Percentiles rank a stretch among this genome's conserved stretches.
These are phyloP conservation scores for Neoscytalidium dimidiatum DNA, from an alignment of 2,329 filamentous ascomycete species.

Conservation along the genomic window DNA sequence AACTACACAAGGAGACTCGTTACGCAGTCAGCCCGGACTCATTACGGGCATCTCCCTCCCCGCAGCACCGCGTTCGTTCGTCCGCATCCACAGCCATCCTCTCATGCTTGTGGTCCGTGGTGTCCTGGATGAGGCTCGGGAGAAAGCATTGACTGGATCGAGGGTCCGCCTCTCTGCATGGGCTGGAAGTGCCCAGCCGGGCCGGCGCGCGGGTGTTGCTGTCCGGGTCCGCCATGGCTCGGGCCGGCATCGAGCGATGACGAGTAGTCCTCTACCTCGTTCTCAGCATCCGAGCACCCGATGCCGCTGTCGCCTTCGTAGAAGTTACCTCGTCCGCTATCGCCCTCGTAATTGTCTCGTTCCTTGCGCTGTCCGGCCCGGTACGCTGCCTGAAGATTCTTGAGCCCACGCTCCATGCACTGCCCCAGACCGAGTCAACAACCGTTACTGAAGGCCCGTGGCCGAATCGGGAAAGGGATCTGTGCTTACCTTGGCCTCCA, in stretches of 20 bases:
- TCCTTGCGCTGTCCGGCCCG: slow-evolving; percentile 68
- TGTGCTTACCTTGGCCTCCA: slow-evolving; percentile 78
- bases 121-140: slow-evolving; percentile 20
- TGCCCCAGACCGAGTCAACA: slow-evolving; percentile 36
- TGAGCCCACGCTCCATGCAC: slow-evolving; percentile 83
- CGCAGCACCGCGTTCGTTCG: not conserved
- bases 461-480: slow-evolving; percentile 36
- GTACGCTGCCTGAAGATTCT: slow-evolving; percentile 72
- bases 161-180: slow-evolving; percentile 34
- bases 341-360: slow-evolving; percentile 50
- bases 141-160: slow-evolving; percentile 43
- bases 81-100: not conserved
- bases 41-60: not conserved
- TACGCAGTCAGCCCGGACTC: not conserved
- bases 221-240: slow-evolving; percentile 19
- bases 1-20: slow-evolving; percentile 4
- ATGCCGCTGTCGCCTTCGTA: slow-evolving; percentile 69
- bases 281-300: slow-evolving; percentile 55
- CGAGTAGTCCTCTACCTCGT: slow-evolving; percentile 36
- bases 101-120: not conserved
- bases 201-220: slow-evolving; percentile 56
- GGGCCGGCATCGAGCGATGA: slow-evolving; percentile 14
- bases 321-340: slow-evolving; percentile 24
- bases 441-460: too few relatives aligned
- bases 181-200: slow-evolving; percentile 3